phyloP scores from a whole-genome alignment of 805 yeast species.

The Komagataella pastoris region DNA sequence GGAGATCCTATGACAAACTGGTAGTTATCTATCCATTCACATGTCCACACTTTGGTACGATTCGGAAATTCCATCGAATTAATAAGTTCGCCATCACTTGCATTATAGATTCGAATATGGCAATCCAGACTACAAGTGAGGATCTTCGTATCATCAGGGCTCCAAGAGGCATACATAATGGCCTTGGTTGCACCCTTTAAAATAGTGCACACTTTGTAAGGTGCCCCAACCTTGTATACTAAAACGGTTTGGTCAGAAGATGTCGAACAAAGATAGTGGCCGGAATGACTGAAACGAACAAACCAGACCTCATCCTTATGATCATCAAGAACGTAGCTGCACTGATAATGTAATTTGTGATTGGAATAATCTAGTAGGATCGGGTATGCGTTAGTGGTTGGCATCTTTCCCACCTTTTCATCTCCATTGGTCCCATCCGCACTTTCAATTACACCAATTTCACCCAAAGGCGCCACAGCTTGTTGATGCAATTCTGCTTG shows the following conservation, averaged over 20 bases:
- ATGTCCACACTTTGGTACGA: slow-evolving; percentile 30
- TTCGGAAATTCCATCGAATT: slow-evolving; percentile 7
- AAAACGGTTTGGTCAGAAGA: slow-evolving; percentile 53
- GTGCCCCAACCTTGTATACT: slow-evolving; percentile 49
- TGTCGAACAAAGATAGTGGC: slow-evolving; percentile 64
- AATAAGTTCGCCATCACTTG: slow-evolving; percentile 21
- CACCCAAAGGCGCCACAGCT: not conserved
- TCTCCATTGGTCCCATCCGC: not conserved
- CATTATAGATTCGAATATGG: slow-evolving; percentile 56
- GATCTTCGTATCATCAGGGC: slow-evolving; percentile 52
- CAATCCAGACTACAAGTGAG: slow-evolving; percentile 67
- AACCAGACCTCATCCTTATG: slow-evolving; percentile 80
- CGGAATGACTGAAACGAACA: slow-evolving; percentile 64
- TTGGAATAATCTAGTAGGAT: not conserved
- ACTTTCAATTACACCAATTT: not conserved
- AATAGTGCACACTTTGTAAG: slow-evolving; percentile 22
- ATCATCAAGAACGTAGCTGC: slow-evolving; percentile 29
- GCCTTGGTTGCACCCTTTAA: slow-evolving; percentile 35
- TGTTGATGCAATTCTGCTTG: not conserved
- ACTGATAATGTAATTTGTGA: slow-evolving; percentile 30
- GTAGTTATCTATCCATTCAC: slow-evolving; percentile 51
- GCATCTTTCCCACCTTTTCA: not conserved
- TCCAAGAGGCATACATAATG: slow-evolving; percentile 62
- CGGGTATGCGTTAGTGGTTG: not conserved
- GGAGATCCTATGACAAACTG: slow-evolving; percentile 65